Conservation (phyloP, 495 filamentous ascomycete species). For the Lasiosphaeriaceae sp. region DNA sequence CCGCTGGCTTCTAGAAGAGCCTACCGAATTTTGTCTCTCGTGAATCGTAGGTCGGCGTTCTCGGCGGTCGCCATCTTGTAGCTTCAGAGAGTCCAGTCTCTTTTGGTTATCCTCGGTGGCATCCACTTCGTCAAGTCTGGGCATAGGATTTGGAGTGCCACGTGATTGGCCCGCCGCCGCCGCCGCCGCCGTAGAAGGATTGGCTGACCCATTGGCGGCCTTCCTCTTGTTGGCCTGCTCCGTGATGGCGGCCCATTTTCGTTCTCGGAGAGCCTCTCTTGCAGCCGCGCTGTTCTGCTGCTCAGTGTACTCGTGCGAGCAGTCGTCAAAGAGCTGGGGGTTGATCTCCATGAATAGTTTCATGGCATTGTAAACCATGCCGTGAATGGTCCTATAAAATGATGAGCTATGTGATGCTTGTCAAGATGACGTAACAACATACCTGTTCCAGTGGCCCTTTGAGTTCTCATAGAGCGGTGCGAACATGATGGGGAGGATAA, state of each 20-base stretch:
- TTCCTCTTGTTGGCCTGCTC: constrained; percentile 68
- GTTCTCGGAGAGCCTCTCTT: constrained; percentile 68
- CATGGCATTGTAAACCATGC: constrained; percentile 99
- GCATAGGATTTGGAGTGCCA: constrained; percentile 23
- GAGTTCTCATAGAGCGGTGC: constrained; percentile 98
- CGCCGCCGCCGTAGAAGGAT: constrained; percentile 13
- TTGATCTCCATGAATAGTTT: constrained; percentile 99
- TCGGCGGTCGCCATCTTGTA: constrained; percentile 61
- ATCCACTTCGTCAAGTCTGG: constrained; percentile 64
- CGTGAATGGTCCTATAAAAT: constrained; percentile 81
- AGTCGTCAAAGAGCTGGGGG: constrained; percentile 96
- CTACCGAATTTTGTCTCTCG: constrained; percentile 48
- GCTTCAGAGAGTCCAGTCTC: constrained; percentile 75
- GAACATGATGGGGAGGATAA: constrained; percentile 99
- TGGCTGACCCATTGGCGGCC: constrained; percentile 29
- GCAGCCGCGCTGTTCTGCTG: constrained; percentile 84
- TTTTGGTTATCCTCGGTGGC: constrained; percentile 78
- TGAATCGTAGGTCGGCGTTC: constrained; percentile 42
- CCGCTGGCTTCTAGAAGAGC: constrained; percentile 47
- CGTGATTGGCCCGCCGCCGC: neutral
- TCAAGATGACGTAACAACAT: constrained; percentile 18
- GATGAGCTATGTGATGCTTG: neutral
- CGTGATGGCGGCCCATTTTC: constrained; percentile 80
- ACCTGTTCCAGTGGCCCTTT: constrained; percentile 99
- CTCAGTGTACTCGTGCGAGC: constrained; percentile 97